These are phyloP conservation scores for Trematosphaeria pertusa DNA, from an alignment of 2,329 filamentous ascomycete genomes.

Conservation along the genomic window DNA sequence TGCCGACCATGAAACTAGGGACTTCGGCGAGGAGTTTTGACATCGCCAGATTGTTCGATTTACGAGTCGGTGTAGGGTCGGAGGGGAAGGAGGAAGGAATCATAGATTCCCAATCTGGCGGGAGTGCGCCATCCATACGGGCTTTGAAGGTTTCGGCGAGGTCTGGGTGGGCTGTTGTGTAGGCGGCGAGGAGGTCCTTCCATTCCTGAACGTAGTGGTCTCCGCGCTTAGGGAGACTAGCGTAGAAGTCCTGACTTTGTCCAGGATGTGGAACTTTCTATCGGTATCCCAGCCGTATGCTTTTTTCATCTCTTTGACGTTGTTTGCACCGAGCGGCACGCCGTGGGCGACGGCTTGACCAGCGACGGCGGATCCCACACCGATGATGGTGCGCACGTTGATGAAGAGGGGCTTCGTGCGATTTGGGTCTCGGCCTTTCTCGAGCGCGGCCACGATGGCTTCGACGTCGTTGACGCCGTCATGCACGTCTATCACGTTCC, in stretches of 20 bases:
- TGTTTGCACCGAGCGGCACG: conserved; percentile 61
- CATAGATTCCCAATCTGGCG: conserved; percentile 56
- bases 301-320: conserved; percentile 61
- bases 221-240: conserved; percentile 55
- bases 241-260: conserved; percentile 60
- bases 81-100: conserved; percentile 59
- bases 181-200: conserved; percentile 53
- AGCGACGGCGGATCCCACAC: conserved; percentile 54
- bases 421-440: conserved; percentile 51
- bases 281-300: conserved; percentile 56
- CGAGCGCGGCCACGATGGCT: conserved; percentile 55
- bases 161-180: conserved; percentile 56
- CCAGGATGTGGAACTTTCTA: conserved; percentile 51
- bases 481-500: conserved; percentile 61
- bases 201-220: conserved; percentile 57
- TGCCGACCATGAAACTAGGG: conserved; percentile 88
- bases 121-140: conserved; percentile 58
- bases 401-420: conserved; percentile 61
- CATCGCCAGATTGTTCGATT: conserved; percentile 58
- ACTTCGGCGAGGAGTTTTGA: conserved; percentile 74
- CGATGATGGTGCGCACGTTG: conserved; percentile 63
- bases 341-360: conserved; percentile 63
- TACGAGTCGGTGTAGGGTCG: conserved; percentile 57
- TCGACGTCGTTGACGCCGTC: conserved; percentile 62
- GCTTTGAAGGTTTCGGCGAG: conserved; percentile 57